Base-by-base conservation (phyloP, 768 basidiomycete species). In the Tricholoma terreum region DNA sequence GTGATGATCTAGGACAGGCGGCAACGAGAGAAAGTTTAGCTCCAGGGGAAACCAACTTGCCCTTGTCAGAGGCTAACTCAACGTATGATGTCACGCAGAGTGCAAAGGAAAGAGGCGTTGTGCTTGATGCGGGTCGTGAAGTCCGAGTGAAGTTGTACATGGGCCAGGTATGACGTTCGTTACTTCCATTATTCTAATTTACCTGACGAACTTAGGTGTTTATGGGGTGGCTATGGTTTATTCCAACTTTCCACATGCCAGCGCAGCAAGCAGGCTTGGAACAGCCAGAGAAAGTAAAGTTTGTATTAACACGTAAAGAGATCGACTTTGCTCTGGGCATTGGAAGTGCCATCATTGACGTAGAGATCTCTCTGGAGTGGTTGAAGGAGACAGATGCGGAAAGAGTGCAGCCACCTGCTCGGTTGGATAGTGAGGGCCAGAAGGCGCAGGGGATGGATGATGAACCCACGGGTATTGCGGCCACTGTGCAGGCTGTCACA, bases 181-280 rank as follows among this genome's bases (percentile, higher is more conserved):
- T 43, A 11, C 46, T 53, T 54, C 27, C 15, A 22, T 12, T 35
- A 17, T 15, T 48, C 27, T 38, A 56, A 33, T 55, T 43, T 35
- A 19, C 49, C n/a, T 31, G 22, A 14, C 55, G 10, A 34, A 22
- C 66, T 15, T 49, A 92, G 80, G 78, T 92, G 0, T 84, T 87
- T 63, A 83, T 94, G 69, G 86, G 89, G 31, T 94, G 92, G 92
- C 67, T 86, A 50, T 94, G 92, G 92, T 79, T 94, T 66, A 83
- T 94, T 58, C 92, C 92, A 0, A 77, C 84, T 0, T 94, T 94
- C 73, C 90, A 94, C 66, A 82, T 92, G 75, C 75, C 82, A 1
- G 78, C 82, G 43, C 75, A 80, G 17, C 52, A 59, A 14, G 15
- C 21, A 3, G 30, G 33, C 30, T 21, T 54, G 33, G 45, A 40